These are phyloP conservation scores for Xerocomus amazonicus DNA, from an alignment of 1,284 basidiomycete genomes.

Conservation along the genomic window DNA sequence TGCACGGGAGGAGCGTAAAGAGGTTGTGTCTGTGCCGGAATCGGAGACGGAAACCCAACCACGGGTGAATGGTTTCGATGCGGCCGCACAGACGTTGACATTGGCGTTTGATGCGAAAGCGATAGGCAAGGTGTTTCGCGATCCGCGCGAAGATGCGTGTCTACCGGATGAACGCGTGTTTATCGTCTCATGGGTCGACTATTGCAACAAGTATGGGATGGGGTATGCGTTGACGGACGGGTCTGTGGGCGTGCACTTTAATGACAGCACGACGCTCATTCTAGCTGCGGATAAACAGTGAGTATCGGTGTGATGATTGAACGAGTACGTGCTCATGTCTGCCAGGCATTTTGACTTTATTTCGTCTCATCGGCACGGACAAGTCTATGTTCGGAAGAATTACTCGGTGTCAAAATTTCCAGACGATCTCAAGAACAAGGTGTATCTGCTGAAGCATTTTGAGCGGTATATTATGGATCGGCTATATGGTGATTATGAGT, in stretches of 20 bases:
- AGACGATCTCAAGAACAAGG: constrained; percentile 79
- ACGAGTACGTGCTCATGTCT: constrained; percentile 3
- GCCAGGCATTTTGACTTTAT: constrained; percentile 84
- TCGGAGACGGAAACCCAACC: constrained; percentile 24
- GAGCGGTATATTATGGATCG: constrained; percentile 89
- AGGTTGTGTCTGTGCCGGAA: constrained; percentile 16
- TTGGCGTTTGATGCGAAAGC: constrained; percentile 67
- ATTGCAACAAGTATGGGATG: constrained; percentile 98
- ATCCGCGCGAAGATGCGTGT: constrained; percentile 51
- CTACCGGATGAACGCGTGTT: constrained; percentile 78
- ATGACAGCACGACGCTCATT: constrained; percentile 87
- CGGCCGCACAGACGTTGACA: constrained; percentile 61
- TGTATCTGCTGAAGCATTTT: constrained; percentile 89
- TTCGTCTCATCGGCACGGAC: constrained; percentile 56
- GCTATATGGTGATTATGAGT: constrained; percentile 77
- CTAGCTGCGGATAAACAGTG: constrained; percentile 82
- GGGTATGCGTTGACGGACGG: constrained; percentile 96
- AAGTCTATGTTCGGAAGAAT: constrained; percentile 68
- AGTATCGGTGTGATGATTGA: constrained; percentile 26
- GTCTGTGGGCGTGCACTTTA: constrained; percentile 92
- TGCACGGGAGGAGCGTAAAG: constrained; percentile 32
- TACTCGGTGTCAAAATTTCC: constrained; percentile 63
- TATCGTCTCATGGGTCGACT: constrained; percentile 97
- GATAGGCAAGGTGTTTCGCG: constrained; percentile 56
- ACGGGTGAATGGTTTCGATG: constrained; percentile 60